Evolutionary conservation across 345 rosid species (phyloP).

Genomic region (Schrenkiella parvula): DNA sequence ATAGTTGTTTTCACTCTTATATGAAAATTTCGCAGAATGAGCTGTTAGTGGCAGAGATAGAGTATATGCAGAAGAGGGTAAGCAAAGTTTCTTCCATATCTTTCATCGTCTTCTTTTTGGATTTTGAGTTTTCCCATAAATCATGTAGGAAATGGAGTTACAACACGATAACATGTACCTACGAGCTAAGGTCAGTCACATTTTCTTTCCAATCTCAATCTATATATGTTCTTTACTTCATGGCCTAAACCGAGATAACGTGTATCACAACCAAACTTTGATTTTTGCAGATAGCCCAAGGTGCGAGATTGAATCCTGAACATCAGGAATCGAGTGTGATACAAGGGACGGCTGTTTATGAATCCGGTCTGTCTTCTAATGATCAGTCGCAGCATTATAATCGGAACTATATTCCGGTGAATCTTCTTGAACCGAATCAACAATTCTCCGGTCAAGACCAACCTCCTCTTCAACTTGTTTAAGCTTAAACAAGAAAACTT

Average conservation of each 20-base stretch:
- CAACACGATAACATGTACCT: constrained; percentile 75
- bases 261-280: background rate
- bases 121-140: background rate
- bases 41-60: constrained; percentile 68
- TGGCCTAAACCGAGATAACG: background rate
- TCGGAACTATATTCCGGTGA: constrained; percentile 58
- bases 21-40: constrained; percentile 51
- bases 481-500: background rate
- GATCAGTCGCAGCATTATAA: constrained; percentile 48
- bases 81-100: constrained; percentile 13
- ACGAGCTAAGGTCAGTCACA: constrained; percentile 54
- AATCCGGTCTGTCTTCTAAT: constrained; percentile 35
- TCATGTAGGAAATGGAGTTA: constrained; percentile 73
- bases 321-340: constrained; percentile 39
- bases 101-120: background rate
- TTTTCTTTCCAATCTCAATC: background rate
- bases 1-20: constrained; percentile 10
- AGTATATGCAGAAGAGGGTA: constrained; percentile 91
- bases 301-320: constrained; percentile 42
- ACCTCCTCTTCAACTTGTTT: constrained; percentile 47
- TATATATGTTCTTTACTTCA: background rate
- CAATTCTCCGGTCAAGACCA: constrained; percentile 57
- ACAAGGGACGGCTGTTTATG: constrained; percentile 37
- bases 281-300: constrained; percentile 54
- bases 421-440: constrained; percentile 55